These are phyloP conservation scores for Juncus effusus DNA, from an alignment of 176 grass and related monocot species.

Conservation along the genomic window DNA sequence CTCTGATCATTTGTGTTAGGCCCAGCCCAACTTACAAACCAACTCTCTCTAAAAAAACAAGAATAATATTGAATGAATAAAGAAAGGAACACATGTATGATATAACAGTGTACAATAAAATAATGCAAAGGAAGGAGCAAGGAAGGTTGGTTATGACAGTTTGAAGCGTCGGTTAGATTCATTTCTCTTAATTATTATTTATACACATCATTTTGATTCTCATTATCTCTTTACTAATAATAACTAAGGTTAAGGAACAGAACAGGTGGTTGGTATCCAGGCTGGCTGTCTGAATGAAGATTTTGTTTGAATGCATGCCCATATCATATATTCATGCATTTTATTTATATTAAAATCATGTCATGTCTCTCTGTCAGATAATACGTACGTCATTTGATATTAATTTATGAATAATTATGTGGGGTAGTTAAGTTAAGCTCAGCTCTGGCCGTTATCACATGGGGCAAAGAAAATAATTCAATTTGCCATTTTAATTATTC, in stretches of 20 bases:
- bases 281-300: conserved; percentile 17
- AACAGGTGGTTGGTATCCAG: neutral
- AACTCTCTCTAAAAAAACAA: no score
- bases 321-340: neutral
- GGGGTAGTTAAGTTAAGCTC: conserved; percentile 11
- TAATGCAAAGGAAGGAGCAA: conserved; percentile 9
- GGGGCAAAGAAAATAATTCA: neutral
- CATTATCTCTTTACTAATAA: neutral
- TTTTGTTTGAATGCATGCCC: conserved; percentile 23
- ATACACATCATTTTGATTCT: neutral
- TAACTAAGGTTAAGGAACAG: neutral
- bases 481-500: conserved; percentile 2
- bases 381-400: neutral
- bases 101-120: neutral
- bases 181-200: neutral
- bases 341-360: neutral
- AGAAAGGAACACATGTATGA: no score
- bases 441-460: conserved; percentile 25
- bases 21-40: no score
- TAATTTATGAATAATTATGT: neutral
- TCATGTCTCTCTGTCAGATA: conserved; percentile 6
- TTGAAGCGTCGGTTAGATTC: conserved; percentile 18
- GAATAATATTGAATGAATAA: no score
- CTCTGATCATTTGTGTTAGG: no score
- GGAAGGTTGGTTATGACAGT: conserved; percentile 29